phyloP scores from a whole-genome alignment of 2,329 filamentous ascomycete species.

The Monosporascus ibericus region DNA sequence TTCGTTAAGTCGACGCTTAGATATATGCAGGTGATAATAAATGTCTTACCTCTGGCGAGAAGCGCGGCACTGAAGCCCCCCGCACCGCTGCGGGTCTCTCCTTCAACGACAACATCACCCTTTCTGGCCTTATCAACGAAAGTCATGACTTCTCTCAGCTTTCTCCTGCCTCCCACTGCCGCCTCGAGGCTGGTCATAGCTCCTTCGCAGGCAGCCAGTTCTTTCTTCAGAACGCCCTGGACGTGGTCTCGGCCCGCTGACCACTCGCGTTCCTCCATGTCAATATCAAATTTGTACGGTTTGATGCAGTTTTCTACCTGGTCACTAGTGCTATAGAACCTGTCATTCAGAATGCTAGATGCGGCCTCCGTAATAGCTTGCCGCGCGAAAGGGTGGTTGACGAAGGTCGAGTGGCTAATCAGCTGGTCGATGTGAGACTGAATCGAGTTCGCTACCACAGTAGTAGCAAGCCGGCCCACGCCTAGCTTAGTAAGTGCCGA shows the following conservation, averaged over 20 bases:
- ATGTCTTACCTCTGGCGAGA: slow-evolving; percentile 65
- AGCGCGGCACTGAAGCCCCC: slow-evolving; percentile 89
- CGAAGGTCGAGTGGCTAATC: slow-evolving; percentile 75
- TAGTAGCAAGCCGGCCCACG: slow-evolving; percentile 87
- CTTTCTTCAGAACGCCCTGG: slow-evolving; percentile 72
- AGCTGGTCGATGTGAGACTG: slow-evolving; percentile 78
- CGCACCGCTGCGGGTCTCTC: slow-evolving; percentile 75
- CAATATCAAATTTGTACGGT: slow-evolving; percentile 96
- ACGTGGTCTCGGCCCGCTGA: slow-evolving; percentile 77
- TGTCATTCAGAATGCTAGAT: slow-evolving; percentile 82
- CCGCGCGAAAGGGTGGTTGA: slow-evolving; percentile 83
- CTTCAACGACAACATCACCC: slow-evolving; percentile 79
- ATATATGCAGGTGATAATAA: background rate
- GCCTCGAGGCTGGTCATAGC: slow-evolving; percentile 73
- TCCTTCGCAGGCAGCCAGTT: slow-evolving; percentile 76
- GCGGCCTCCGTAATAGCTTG: slow-evolving; percentile 91
- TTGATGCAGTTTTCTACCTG: slow-evolving; percentile 99
- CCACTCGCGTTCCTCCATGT: slow-evolving; percentile 91
- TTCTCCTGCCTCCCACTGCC: slow-evolving; percentile 72
- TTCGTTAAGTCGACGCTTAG: slow-evolving; percentile 21
- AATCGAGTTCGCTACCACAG: slow-evolving; percentile 81
- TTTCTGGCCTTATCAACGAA: slow-evolving; percentile 89
- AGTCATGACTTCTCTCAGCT: slow-evolving; percentile 79
- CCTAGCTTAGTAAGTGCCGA: slow-evolving; percentile 90
- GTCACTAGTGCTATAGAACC: slow-evolving; percentile 94